These are phyloP conservation scores for Lichtheimia corymbifera DNA, from an alignment of 371 early-diverging fungal species.

Conservation along the genomic window DNA sequence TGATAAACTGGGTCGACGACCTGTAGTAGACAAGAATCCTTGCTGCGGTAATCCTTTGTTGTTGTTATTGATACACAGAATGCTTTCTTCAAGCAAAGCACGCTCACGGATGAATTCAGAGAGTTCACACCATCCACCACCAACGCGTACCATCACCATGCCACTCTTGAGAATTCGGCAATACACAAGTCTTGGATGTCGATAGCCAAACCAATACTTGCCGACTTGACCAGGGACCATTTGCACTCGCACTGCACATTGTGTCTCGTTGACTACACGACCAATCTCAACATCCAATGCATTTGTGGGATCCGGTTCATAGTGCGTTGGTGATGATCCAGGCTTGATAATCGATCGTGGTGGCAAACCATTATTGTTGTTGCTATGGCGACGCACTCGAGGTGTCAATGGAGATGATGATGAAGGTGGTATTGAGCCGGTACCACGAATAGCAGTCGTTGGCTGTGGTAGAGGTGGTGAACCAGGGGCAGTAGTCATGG, in stretches of 20 bases:
- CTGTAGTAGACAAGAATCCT: neutral
- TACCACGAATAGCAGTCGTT: neutral
- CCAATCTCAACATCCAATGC: slow-evolving; percentile 73
- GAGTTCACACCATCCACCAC: slow-evolving; percentile 80
- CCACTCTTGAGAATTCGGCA: slow-evolving; percentile 69
- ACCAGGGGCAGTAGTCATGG: neutral
- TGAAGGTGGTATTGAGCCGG: neutral
- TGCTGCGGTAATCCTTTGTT: slow-evolving; percentile 13
- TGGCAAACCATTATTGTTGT: neutral
- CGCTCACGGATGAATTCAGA: slow-evolving; percentile 57
- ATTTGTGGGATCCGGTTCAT: slow-evolving; percentile 65
- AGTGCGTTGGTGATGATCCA: slow-evolving; percentile 22
- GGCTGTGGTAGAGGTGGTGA: no score
- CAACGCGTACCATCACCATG: slow-evolving; percentile 74
- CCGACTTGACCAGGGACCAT: slow-evolving; percentile 64
- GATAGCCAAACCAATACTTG: slow-evolving; percentile 67
- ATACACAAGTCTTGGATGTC: slow-evolving; percentile 69
- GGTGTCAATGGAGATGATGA: slow-evolving; percentile 5
- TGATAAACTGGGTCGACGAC: slow-evolving; percentile 6
- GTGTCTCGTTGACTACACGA: slow-evolving; percentile 61
- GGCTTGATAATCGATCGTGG: slow-evolving; percentile 1
- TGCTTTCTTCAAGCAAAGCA: slow-evolving; percentile 37
- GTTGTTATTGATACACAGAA: slow-evolving; percentile 27
- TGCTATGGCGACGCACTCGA: neutral
- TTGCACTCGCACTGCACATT: slow-evolving; percentile 41